Percentiles rank a stretch among this genome's conserved stretches.
Conservation (phyloP, 2,329 filamentous ascomycete species). For the Rhytidhysteron rufulum region DNA sequence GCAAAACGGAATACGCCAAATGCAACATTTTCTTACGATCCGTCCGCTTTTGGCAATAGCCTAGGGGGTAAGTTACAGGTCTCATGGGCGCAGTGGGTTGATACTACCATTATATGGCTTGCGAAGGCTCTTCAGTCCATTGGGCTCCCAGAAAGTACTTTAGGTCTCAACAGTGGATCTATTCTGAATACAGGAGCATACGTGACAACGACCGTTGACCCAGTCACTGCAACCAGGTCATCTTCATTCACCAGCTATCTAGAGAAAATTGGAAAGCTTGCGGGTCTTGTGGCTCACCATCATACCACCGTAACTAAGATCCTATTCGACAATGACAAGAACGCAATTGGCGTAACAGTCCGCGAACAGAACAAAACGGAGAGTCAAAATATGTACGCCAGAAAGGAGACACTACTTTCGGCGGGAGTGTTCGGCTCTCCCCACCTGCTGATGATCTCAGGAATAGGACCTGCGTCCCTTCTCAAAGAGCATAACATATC, state of each 20-base stretch:
- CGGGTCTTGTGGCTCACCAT: slow-evolving; percentile 1
- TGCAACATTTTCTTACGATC: not conserved
- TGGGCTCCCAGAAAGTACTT: slow-evolving; percentile 6
- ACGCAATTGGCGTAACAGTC: slow-evolving; percentile 5
- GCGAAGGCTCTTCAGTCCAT: not conserved
- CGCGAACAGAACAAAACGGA: not conserved
- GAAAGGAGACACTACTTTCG: slow-evolving; percentile 38
- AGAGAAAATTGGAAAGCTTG: not conserved
- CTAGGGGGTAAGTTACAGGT: not conserved
- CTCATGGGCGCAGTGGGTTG: not conserved
- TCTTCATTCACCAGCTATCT: slow-evolving; percentile 18
- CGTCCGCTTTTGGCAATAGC: not conserved
- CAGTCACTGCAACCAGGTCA: slow-evolving; percentile 10
- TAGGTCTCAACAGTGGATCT: not conserved
- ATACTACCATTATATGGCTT: not conserved
- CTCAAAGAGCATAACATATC: slow-evolving; percentile 2
- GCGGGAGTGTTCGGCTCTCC: slow-evolving; percentile 52
- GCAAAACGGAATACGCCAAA: slow-evolving; percentile 4
- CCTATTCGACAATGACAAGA: slow-evolving; percentile 18
- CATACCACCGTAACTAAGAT: slow-evolving; percentile 21
- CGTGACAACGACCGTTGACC: slow-evolving; percentile 23
- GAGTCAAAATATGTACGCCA: slow-evolving; percentile 13
- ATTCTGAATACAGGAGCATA: slow-evolving; percentile 1
- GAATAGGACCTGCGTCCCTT: slow-evolving; percentile 2
- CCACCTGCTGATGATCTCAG: slow-evolving; percentile 51